Evolutionary conservation across 2,329 filamentous ascomycete species (phyloP).

Genomic region (Ceratocystis albifundus): DNA sequence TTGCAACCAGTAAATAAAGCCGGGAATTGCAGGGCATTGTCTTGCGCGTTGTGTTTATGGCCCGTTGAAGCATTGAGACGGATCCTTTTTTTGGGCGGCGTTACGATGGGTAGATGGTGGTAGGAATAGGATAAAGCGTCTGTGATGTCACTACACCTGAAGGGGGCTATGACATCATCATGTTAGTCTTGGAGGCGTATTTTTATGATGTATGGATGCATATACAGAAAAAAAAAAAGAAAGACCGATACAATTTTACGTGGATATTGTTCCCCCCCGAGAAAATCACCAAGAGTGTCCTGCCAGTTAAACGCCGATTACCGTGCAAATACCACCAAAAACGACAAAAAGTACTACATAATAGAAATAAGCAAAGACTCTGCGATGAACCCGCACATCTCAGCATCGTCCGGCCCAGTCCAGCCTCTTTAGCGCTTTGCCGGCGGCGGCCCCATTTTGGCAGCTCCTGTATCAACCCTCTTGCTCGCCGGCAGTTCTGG

Average conservation of each 20-base stretch:
- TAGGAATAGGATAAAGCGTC: not conserved
- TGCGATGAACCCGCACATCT: not conserved
- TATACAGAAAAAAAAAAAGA: slow-evolving; percentile 1
- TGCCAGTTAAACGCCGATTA: slow-evolving; percentile 7
- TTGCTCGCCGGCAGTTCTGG: slow-evolving; percentile 64
- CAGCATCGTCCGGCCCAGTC: not conserved
- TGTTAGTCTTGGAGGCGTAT: not conserved
- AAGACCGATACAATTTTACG: slow-evolving; percentile 3
- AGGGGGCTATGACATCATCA: not conserved
- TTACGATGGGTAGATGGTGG: not conserved
- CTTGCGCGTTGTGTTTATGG: too few relatives aligned
- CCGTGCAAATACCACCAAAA: not conserved
- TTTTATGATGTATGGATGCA: not conserved
- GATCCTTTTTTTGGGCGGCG: not conserved
- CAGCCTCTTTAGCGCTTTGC: slow-evolving; percentile 24
- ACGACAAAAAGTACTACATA: not conserved
- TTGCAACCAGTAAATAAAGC: too few relatives aligned
- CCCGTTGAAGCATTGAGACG: too few relatives aligned
- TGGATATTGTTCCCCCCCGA: not conserved
- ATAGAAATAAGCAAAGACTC: not conserved
- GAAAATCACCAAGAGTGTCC: slow-evolving; percentile 1
- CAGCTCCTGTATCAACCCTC: slow-evolving; percentile 54
- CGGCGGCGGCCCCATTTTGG: slow-evolving; percentile 39
- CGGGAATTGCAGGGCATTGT: too few relatives aligned
- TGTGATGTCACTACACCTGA: not conserved